These are phyloP conservation scores for Colletotrichum viniferum DNA, from an alignment of 2,329 filamentous ascomycete species.

Conservation along the genomic window DNA sequence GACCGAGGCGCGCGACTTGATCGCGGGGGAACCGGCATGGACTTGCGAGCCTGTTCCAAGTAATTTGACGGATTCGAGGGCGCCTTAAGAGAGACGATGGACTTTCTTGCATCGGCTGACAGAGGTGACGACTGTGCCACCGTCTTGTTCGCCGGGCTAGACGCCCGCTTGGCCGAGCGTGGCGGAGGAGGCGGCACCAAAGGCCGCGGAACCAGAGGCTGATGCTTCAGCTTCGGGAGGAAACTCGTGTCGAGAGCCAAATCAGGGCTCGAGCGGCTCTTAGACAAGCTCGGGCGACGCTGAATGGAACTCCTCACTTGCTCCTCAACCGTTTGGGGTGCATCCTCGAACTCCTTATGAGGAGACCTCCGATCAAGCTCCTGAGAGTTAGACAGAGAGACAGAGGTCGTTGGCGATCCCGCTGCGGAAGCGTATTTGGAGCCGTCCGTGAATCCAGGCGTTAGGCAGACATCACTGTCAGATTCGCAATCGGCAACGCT, in stretches of 20 bases:
- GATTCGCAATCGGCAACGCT: slow-evolving; percentile 15
- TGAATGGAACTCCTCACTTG: not conserved
- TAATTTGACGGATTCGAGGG: slow-evolving; percentile 9
- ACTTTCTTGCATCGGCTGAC: not conserved
- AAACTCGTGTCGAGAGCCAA: slow-evolving; percentile 29
- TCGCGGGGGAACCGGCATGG: not conserved
- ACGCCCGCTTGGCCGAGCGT: slow-evolving; percentile 24
- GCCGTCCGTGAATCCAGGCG: not conserved
- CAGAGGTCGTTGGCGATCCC: not conserved
- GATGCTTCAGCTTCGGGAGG: slow-evolving; percentile 42
- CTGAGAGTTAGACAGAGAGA: not conserved
- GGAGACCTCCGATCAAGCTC: not conserved
- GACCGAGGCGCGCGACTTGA: slow-evolving; percentile 10
- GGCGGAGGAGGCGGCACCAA: slow-evolving; percentile 15
- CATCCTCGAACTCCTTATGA: not conserved
- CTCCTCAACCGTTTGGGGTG: not conserved
- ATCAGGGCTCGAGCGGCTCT: slow-evolving; percentile 28
- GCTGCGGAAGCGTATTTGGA: not conserved
- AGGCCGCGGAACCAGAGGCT: slow-evolving; percentile 33
- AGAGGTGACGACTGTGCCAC: slow-evolving; percentile 14
- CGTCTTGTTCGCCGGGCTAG: slow-evolving; percentile 1
- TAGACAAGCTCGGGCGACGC: slow-evolving; percentile 20
- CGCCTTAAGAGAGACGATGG: not conserved
- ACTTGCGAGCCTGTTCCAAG: slow-evolving; percentile 18
- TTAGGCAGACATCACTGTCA: slow-evolving; percentile 13